A percentile compares a stretch with the other conserved stretches of the same genome.
Conservation (phyloP, 1,139 yeast species). For the Eremothecium sinecaudum region DNA sequence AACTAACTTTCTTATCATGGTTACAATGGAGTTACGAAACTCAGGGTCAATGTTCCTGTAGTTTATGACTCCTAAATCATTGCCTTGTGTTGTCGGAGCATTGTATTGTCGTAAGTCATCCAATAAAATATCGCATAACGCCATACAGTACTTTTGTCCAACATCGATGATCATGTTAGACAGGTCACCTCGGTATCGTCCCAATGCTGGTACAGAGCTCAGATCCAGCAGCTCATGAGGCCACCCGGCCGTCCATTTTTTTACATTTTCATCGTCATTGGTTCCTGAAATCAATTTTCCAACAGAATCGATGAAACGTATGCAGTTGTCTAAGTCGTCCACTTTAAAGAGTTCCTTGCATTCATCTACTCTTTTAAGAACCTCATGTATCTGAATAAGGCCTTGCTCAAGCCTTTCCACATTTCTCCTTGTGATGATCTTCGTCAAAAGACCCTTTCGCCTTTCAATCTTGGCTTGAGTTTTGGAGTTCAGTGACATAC, state of each 20-base stretch:
- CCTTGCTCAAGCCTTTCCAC: constrained; percentile 55
- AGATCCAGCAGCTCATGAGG: constrained; percentile 45
- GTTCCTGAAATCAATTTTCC: constrained; percentile 52
- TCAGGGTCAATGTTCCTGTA: constrained; percentile 17
- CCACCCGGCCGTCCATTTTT: constrained; percentile 39
- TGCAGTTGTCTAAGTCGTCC: constrained; percentile 37
- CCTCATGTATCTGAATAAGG: constrained; percentile 51
- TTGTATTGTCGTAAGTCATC: constrained; percentile 48
- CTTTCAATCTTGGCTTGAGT: constrained; percentile 44
- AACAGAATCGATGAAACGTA: constrained; percentile 47
- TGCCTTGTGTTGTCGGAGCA: constrained; percentile 38
- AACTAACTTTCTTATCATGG: constrained; percentile 45
- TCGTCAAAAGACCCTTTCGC: constrained; percentile 45
- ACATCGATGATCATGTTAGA: constrained; percentile 46
- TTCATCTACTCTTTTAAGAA: constrained; percentile 40
- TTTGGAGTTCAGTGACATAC: constrained; percentile 35
- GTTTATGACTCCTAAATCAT: constrained; percentile 35
- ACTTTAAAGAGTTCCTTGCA: constrained; percentile 43
- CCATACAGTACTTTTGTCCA: constrained; percentile 55
- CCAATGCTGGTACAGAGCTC: constrained; percentile 48
- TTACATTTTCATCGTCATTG: constrained; percentile 26
- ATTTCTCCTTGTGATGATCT: constrained; percentile 48
- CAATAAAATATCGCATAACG: constrained; percentile 47
- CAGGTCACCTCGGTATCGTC: constrained; percentile 43
- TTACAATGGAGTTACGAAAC: constrained; percentile 33